These are phyloP conservation scores for Eremothecium sinecaudum DNA, from an alignment of 1,139 yeast genomes.

Conservation along the genomic window DNA sequence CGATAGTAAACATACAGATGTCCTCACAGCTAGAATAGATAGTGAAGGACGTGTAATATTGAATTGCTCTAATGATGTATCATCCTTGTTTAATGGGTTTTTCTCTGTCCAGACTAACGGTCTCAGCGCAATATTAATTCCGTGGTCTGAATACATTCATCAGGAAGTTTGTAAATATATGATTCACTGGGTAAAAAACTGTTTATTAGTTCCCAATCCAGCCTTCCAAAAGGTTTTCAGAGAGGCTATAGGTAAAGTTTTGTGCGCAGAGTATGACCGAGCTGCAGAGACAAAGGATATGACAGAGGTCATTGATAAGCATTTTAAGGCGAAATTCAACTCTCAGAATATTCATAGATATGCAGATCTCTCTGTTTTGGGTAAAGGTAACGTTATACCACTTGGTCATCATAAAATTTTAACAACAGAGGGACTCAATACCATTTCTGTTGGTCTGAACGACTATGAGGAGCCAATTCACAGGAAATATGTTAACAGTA, in stretches of 20 bases:
- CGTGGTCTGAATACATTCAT: constrained; percentile 41
- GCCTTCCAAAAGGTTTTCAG: constrained; percentile 32
- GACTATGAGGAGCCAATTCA: constrained; percentile 12
- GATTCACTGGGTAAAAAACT: constrained; percentile 42
- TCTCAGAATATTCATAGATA: constrained; percentile 16
- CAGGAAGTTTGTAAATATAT: constrained; percentile 39
- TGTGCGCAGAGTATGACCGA: constrained; percentile 18
- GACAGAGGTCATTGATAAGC: constrained; percentile 17
- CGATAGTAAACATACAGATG: constrained; percentile 27
- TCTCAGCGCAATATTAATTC: constrained; percentile 46
- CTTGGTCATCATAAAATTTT: constrained; percentile 31
- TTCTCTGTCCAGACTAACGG: constrained; percentile 40
- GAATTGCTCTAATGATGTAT: constrained; percentile 21
- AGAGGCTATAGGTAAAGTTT: constrained; percentile 28
- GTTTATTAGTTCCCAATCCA: constrained; percentile 33
- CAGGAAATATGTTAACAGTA: constrained; percentile 35
- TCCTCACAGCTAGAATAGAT: constrained; percentile 31
- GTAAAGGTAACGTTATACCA: constrained; percentile 21
- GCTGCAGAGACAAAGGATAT: constrained; percentile 15
- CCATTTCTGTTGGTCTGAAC: constrained; percentile 34
- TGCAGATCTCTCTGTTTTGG: constrained; percentile 23
- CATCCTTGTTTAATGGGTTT: constrained; percentile 27
- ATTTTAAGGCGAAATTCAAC: constrained; percentile 16
- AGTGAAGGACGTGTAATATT: constrained; percentile 33
- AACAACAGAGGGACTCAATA: constrained; percentile 33